phyloP scores from a whole-genome alignment of 257 asterid genomes.

The Cruciata laevipes region DNA sequence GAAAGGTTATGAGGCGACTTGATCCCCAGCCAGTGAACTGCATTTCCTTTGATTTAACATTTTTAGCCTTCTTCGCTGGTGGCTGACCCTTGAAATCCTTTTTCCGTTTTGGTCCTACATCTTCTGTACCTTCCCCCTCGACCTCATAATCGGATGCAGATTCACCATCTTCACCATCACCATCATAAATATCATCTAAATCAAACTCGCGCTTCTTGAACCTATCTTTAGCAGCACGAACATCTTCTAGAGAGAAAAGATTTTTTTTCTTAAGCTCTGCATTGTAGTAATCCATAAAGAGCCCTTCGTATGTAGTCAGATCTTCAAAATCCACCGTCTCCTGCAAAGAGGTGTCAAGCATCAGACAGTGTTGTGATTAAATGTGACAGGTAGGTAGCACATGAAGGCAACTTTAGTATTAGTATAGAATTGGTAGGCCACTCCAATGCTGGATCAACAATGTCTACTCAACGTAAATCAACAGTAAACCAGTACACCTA shows the following conservation, averaged over 20 bases:
- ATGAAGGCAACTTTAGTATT: not conserved
- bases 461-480: not conserved
- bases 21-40: conserved; percentile 80
- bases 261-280: conserved; percentile 33
- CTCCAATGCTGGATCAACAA: not conserved
- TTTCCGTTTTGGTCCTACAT: conserved; percentile 17
- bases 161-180: conserved; percentile 35
- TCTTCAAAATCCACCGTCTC: conserved; percentile 57
- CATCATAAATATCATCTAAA: conserved; percentile 35
- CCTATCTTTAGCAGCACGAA: conserved; percentile 38
- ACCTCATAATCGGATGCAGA: conserved; percentile 35
- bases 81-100: conserved; percentile 27
- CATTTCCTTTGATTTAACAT: conserved; percentile 30
- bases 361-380: too few species aligned
- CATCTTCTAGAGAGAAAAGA: conserved; percentile 33
- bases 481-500: not conserved
- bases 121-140: conserved; percentile 17
- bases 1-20: conserved; percentile 54
- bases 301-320: conserved; percentile 61
- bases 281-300: conserved; percentile 62
- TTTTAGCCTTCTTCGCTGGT: conserved; percentile 12
- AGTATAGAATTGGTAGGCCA: not conserved
- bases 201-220: conserved; percentile 26
- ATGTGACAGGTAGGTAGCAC: not conserved
- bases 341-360: conserved; percentile 28